These are phyloP conservation scores for Scutellaria minor DNA, from an alignment of 257 asterid genomes.

Conservation along the genomic window DNA sequence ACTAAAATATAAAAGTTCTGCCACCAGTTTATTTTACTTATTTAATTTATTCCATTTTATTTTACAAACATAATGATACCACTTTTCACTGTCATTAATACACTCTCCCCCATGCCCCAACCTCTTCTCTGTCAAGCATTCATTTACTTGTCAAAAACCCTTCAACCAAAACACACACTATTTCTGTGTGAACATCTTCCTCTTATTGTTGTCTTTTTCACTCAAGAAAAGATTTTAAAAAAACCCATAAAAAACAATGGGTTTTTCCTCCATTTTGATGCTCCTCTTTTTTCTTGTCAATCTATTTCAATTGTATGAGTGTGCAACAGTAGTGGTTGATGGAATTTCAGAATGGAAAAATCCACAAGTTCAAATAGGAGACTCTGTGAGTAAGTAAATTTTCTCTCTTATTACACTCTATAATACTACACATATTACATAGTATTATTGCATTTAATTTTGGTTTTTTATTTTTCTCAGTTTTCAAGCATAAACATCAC, in stretches of 20 bases:
- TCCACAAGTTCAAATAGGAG: conserved; percentile 74
- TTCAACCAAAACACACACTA: conserved; percentile 31
- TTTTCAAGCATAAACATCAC: conserved; percentile 74
- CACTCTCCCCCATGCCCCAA: conserved; percentile 49
- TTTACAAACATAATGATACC: conserved; percentile 51
- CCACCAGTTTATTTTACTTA: conserved; percentile 17
- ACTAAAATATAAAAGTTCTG: conserved; percentile 29
- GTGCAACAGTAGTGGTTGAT: conserved; percentile 74
- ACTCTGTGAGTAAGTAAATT: conserved; percentile 72
- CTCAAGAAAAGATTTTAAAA: not conserved
- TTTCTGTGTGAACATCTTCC: conserved; percentile 30
- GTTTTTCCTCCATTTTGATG: conserved; percentile 37
- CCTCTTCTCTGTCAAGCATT: conserved; percentile 40
- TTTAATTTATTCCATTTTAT: not conserved
- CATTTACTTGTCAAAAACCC: conserved; percentile 58
- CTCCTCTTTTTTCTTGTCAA: conserved; percentile 39
- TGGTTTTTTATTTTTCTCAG: conserved; percentile 43
- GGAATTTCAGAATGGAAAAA: conserved; percentile 82
- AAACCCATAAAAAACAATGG: conserved; percentile 32
- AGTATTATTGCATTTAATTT: not conserved
- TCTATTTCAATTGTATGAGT: conserved; percentile 43
- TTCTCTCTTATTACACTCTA: not conserved
- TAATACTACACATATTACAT: no score
- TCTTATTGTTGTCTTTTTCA: not conserved
- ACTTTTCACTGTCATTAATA: conserved; percentile 41